phyloP scores from a whole-genome alignment of 345 rosid genomes.

The Eucalyptus decipiens region DNA sequence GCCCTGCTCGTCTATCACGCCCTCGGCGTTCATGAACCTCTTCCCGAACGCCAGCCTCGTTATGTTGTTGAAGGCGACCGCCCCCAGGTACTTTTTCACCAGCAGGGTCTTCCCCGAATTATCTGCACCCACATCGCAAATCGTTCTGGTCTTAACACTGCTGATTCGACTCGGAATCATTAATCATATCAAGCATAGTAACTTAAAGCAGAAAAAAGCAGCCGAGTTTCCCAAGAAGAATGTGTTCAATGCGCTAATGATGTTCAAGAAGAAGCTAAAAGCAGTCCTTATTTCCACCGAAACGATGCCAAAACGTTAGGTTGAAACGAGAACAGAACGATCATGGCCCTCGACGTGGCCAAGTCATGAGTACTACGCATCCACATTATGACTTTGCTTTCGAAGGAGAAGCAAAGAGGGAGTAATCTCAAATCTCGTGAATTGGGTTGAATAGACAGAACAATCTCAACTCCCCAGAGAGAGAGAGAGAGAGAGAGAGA shows the following conservation, averaged over 20 bases:
- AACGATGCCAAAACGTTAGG: neutral
- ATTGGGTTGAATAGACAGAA: neutral
- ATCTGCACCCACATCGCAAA: constrained; percentile 24
- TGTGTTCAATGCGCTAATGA: neutral
- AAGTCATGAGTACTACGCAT: neutral
- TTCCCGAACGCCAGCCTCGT: constrained; percentile 89
- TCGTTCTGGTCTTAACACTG: neutral
- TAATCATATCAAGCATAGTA: neutral
- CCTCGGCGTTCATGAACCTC: constrained; percentile 66
- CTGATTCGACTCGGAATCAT: neutral
- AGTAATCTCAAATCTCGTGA: neutral
- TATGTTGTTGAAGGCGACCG: constrained; percentile 92
- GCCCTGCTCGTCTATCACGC: constrained; percentile 73
- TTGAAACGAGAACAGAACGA: neutral
- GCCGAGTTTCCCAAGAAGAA: neutral
- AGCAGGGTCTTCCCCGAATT: constrained; percentile 28
- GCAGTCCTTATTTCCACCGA: neutral
- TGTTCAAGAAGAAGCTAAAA: neutral
- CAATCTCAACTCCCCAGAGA: neutral
- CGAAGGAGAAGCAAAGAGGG: neutral
- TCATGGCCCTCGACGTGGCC: neutral
- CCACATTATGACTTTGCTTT: neutral
- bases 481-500: neutral
- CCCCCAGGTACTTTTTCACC: constrained; percentile 64
- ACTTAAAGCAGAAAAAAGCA: neutral